Percentiles rank a stretch among this genome's conserved stretches.
Evolutionary conservation across 2,329 filamentous ascomycete species (phyloP).

Genomic region (Paramyrothecium roridum): DNA sequence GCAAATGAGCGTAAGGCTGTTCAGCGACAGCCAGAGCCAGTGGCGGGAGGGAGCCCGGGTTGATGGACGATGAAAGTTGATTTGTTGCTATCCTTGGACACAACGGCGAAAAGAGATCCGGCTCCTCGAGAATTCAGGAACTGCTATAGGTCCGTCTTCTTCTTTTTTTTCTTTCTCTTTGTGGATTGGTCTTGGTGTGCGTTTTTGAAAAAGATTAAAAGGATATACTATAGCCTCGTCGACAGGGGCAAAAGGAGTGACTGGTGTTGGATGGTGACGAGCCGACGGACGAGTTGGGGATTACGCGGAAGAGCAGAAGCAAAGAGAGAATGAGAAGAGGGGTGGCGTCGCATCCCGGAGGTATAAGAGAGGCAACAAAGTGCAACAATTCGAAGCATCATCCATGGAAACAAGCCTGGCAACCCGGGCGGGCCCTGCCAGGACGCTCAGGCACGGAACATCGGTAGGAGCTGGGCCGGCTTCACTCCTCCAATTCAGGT

Average conservation of each 20-base stretch:
- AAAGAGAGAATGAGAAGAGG: constrained; percentile 16
- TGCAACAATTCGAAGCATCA: constrained; percentile 18
- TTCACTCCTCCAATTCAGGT: constrained; percentile 22
- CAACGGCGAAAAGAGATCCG: constrained; percentile 11
- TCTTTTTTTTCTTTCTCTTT: too few species aligned
- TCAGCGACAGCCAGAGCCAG: not conserved
- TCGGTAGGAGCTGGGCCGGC: constrained; percentile 16
- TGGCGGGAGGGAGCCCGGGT: not conserved
- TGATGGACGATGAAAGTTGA: not conserved
- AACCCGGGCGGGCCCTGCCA: constrained; percentile 8
- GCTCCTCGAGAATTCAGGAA: constrained; percentile 10
- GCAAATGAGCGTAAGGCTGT: not conserved
- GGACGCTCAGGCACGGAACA: not conserved
- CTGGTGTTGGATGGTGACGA: constrained; percentile 13
- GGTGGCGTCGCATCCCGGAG: constrained; percentile 24
- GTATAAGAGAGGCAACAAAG: constrained; percentile 19
- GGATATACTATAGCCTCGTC: constrained; percentile 13
- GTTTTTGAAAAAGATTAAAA: constrained; percentile 1
- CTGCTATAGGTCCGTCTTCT: too few species aligned
- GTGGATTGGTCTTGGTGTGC: not conserved
- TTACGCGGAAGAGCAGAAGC: constrained; percentile 16
- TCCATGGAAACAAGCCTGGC: constrained; percentile 19
- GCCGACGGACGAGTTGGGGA: constrained; percentile 9
- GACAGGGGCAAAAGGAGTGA: constrained; percentile 21
- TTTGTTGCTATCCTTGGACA: constrained; percentile 3